Evolutionary conservation across 306 rosid genomes (phyloP), one percentile per base, ranked within the genome.

Genomic region (Lablab purpureus): DNA sequence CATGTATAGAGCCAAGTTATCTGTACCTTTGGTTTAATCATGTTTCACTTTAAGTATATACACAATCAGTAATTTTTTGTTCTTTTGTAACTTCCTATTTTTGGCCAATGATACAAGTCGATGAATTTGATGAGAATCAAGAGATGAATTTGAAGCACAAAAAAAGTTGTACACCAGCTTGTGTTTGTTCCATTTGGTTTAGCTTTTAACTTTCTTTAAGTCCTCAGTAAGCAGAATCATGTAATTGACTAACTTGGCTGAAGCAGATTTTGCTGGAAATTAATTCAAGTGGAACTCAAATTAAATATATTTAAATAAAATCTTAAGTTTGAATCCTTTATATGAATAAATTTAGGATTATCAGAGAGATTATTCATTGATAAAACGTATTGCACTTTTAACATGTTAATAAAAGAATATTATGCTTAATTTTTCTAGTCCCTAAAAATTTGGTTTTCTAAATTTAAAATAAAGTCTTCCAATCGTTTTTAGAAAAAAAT

Each of bases 1-100:
- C 79, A 64, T 80, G 87, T 84, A 84, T 75, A 80, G 82, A 80
- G 72, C 25, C 37, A 75, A 71, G 64, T 43, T 59, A 46, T 71
- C 1, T 80, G 75, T 78, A 36, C n/a, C 58, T 69, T 74, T 21
- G 60, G 66, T 64, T 60, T 82, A 70, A 70, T 40, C 23, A 59
- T 75, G 67, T 58, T 70, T 47, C 68, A 54, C 63, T 74, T 43
- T 18, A 11, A 50, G 32, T 46, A 36, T 54, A 62, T 54, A 27
- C 34, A 50, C 19, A 46, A 27, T 62, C 43, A 32, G 47, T 64
- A 28, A 18, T 1, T 22, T 10, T 22, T 54, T 43, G 67, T 41
- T 21, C 41, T 13, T 40, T 21, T 78, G 69, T 58, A 69, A 58
- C 51, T 70, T 46, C 2, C 30, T 27, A 25, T 22, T 40, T 60